A percentile compares a stretch with the other conserved stretches of the same genome.
Evolutionary conservation across 257 asterid species (phyloP).

Genomic region (Solanum piurae): DNA sequence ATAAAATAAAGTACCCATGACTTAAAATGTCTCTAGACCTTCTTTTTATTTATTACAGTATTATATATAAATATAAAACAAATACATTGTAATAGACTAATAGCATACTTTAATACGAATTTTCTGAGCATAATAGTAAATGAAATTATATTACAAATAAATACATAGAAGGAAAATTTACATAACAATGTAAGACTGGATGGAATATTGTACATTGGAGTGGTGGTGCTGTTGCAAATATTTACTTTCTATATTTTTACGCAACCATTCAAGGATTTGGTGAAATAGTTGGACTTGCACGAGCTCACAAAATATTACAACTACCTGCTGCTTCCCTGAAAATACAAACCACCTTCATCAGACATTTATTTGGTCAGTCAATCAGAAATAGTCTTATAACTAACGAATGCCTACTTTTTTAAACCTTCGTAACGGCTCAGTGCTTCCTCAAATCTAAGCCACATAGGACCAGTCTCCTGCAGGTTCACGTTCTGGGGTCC

Average conservation of each 20-base stretch:
- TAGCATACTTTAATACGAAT: too few relatives aligned
- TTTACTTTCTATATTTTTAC: neutral
- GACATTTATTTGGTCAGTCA: neutral
- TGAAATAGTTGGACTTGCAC: neutral
- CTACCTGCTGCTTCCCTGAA: slow-evolving; percentile 35
- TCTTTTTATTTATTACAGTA: too few relatives aligned
- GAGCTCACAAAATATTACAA: slow-evolving; percentile 60
- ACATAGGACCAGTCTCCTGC: slow-evolving; percentile 52
- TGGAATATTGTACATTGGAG: neutral
- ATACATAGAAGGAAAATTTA: neutral
- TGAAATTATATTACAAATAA: neutral
- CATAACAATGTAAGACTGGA: neutral
- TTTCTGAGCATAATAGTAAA: neutral
- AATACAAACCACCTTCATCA: neutral
- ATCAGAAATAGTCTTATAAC: neutral
- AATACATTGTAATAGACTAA: too few relatives aligned
- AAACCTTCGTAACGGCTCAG: slow-evolving; percentile 38
- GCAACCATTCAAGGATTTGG: neutral
- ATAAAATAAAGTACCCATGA: neutral
- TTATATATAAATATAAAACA: neutral
- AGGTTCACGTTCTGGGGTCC: slow-evolving; percentile 85
- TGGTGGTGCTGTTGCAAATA: neutral
- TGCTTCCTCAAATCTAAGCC: slow-evolving; percentile 62
- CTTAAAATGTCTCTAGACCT: too few relatives aligned
- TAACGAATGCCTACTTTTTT: slow-evolving; percentile 29